Evolutionary conservation across 1,284 basidiomycete genomes (phyloP).

Genomic region (Peniophora sp.): DNA sequence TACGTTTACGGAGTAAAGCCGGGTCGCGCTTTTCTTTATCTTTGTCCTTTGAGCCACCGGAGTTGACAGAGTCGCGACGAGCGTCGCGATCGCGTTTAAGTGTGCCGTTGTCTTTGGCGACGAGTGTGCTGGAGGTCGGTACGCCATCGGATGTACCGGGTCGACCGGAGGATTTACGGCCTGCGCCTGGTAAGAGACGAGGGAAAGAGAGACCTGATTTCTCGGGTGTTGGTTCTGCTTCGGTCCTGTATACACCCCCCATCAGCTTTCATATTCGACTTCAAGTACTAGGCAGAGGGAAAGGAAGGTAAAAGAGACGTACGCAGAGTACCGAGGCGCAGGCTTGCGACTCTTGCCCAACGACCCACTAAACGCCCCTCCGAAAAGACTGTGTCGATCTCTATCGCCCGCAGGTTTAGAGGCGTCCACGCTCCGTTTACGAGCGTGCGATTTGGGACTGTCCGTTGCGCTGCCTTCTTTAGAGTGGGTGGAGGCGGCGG

Average conservation of each 20-base stretch:
- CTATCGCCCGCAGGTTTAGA: slow-evolving; percentile 26
- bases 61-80: slow-evolving; percentile 10
- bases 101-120: slow-evolving; percentile 8
- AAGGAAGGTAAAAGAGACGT: slow-evolving; percentile 17
- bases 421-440: slow-evolving; percentile 45
- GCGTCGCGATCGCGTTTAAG: not conserved
- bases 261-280: no score
- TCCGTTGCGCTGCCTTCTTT: no score
- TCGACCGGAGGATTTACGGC: slow-evolving; percentile 30
- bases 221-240: slow-evolving; percentile 16
- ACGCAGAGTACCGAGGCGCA: slow-evolving; percentile 61
- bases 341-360: slow-evolving; percentile 72
- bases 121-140: slow-evolving; percentile 8
- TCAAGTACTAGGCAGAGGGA: slow-evolving; percentile 1
- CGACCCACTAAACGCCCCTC: slow-evolving; percentile 45
- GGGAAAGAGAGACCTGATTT: slow-evolving; percentile 32
- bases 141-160: slow-evolving; percentile 29
- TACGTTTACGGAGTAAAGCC: slow-evolving; percentile 41
- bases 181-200: slow-evolving; percentile 32
- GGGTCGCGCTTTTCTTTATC: slow-evolving; percentile 16
- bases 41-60: slow-evolving; percentile 6
- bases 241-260: slow-evolving; percentile 5
- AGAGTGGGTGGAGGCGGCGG: no score
- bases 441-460: slow-evolving; percentile 32
- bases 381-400: slow-evolving; percentile 76